These are phyloP conservation scores for Lathyrus aphaca DNA, from an alignment of 306 rosid species.

Conservation along the genomic window DNA sequence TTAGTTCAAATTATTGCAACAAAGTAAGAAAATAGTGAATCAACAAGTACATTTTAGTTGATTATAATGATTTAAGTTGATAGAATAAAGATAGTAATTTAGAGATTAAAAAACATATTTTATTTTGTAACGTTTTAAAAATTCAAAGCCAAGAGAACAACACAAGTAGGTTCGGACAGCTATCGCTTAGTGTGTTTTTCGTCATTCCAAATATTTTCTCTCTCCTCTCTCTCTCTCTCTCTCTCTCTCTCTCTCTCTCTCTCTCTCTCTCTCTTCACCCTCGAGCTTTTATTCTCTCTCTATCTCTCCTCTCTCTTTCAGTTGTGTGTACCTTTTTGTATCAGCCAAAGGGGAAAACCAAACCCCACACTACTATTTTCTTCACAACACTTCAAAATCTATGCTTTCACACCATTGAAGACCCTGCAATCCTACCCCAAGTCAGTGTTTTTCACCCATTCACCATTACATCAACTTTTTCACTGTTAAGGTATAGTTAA, in stretches of 20 bases:
- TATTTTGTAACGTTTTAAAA: not conserved
- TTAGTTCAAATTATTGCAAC: too few species aligned
- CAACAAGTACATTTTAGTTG: too few species aligned
- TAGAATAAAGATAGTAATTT: too few species aligned
- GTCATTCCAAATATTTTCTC: not conserved
- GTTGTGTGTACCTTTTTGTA: conserved; percentile 44
- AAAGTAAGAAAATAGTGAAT: too few species aligned
- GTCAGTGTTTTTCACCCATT: conserved; percentile 1
- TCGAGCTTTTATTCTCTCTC: not conserved
- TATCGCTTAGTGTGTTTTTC: not conserved
- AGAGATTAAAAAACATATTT: too few species aligned
- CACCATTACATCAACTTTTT: not conserved
- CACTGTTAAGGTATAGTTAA: conserved; percentile 23
- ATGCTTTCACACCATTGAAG: conserved; percentile 9
- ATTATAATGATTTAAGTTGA: too few species aligned
- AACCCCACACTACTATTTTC: conserved; percentile 9
- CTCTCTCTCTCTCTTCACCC: not conserved
- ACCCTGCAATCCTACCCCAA: conserved; percentile 5
- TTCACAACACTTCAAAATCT: not conserved
- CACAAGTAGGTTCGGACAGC: not conserved
- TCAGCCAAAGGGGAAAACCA: conserved; percentile 14
- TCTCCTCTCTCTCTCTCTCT: conserved; percentile 1
- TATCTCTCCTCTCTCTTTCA: conserved; percentile 26
- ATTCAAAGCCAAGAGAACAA: not conserved
- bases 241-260: conserved; percentile 28